These are phyloP conservation scores for Lactarius evosmus DNA, from an alignment of 768 basidiomycete genomes.

Conservation along the genomic window DNA sequence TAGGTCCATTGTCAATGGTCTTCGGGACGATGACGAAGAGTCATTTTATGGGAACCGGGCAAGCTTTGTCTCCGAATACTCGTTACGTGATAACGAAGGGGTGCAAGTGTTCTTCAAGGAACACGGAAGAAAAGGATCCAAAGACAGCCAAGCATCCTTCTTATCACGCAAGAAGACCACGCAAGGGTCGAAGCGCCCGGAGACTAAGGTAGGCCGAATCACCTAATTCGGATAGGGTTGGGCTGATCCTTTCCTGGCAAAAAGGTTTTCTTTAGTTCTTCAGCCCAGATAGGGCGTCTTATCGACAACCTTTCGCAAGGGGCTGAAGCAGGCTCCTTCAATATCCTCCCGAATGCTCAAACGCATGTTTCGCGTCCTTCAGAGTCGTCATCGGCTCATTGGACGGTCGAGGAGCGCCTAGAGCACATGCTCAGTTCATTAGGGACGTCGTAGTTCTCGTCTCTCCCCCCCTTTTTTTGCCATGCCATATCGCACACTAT, in stretches of 20 bases:
- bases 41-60: slow-evolving; percentile 62
- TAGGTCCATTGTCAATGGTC: slow-evolving; percentile 81
- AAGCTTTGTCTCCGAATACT: slow-evolving; percentile 76
- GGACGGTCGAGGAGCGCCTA: slow-evolving; percentile 73
- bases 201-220: slow-evolving; percentile 68
- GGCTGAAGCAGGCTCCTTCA: slow-evolving; percentile 81
- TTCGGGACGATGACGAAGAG: slow-evolving; percentile 74
- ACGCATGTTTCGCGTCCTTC: slow-evolving; percentile 42
- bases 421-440: slow-evolving; percentile 62
- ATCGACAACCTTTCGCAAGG: slow-evolving; percentile 81
- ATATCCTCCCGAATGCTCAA: slow-evolving; percentile 51
- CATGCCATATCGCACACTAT: slow-evolving; percentile 14
- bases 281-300: slow-evolving; percentile 76
- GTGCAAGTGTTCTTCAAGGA: slow-evolving; percentile 76
- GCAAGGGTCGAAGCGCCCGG: slow-evolving; percentile 60
- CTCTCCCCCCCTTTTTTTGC: neutral
- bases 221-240: neutral
- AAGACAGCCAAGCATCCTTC: slow-evolving; percentile 57
- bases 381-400: slow-evolving; percentile 50
- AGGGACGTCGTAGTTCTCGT: slow-evolving; percentile 33
- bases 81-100: slow-evolving; percentile 55
- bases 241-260: slow-evolving; percentile 5
- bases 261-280: slow-evolving; percentile 72
- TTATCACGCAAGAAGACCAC: slow-evolving; percentile 56
- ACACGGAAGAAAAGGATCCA: slow-evolving; percentile 63